Evolutionary conservation across 257 asterid species (phyloP), one percentile per base, ranked within the genome.

Genomic region (Nicotiana paniculata): DNA sequence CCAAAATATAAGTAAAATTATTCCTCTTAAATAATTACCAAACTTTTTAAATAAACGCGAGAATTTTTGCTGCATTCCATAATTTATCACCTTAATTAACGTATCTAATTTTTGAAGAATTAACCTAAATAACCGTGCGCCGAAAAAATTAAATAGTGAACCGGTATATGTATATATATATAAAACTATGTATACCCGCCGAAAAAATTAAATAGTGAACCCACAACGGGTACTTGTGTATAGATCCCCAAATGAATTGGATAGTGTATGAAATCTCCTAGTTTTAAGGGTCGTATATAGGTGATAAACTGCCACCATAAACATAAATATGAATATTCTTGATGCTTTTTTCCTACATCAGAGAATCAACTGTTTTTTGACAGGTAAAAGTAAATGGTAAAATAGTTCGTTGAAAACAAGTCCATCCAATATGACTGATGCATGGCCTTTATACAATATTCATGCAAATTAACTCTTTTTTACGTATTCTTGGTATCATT

Each of bases 321-420:
- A 26, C 62, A 15, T 39, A 24, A 74, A 30, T 26, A 51, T 74
- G 79, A 74, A 74, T 74, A 74, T 74, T 74, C 79, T 48, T 74
- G 43, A 46, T 74, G 62, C 3, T 26, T 48, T 48, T 18, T 74
- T 48, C 43, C 53, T 24, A 39, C 26, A 67, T 81, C 76, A 74
- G 28, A 35, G n/a, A 81, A 81, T 80, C 80, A 59, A 68, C 69
- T 75, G 9, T 11, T 84, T 83, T 82, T 48, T 43, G 67, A 46
- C 91, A 79, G 89, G 86, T 89, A 85, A 21, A 82, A 64, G 84
- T 57, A 85, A 87, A 83, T 76, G 93, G 97, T 79, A 39, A 68
- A 81, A 77, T 82, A 48, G 82, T 30, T 12, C 48, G 57, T 88
- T 66, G 46, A 16, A 87, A 87, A 79, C 81, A 74, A 82, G 80